Evolutionary conservation across 768 basidiomycete genomes (phyloP).

Genomic region (Dioszegia aurantiaca): DNA sequence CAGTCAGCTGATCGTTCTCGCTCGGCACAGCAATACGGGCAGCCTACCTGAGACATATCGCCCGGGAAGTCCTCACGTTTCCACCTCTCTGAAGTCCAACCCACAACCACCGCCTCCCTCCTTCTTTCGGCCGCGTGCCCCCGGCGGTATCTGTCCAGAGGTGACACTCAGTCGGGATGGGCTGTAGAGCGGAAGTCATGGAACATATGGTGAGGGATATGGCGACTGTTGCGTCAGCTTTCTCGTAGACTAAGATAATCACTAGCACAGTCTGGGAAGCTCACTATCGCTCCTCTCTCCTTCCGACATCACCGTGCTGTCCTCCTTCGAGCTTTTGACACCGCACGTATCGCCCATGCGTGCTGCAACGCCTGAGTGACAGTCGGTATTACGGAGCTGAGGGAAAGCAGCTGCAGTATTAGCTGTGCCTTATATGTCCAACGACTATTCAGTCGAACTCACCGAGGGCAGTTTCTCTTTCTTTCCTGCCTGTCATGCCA

Average conservation of each 20-base stretch:
- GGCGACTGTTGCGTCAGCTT: constrained; percentile 30
- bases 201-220: constrained; percentile 48
- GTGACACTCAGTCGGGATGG: constrained; percentile 39
- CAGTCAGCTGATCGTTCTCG: neutral
- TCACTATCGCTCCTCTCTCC: constrained; percentile 23
- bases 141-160: constrained; percentile 22
- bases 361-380: constrained; percentile 24
- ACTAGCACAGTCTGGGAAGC: too few species aligned
- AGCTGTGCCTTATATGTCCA: neutral
- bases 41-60: constrained; percentile 22
- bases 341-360: constrained; percentile 7
- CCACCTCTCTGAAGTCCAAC: neutral
- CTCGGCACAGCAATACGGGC: neutral
- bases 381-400: constrained; percentile 17
- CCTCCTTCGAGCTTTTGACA: neutral
- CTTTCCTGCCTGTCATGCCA: neutral
- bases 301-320: neutral
- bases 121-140: neutral
- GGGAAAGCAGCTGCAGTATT: constrained; percentile 3
- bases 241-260: neutral
- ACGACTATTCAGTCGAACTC: neutral
- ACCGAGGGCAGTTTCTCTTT: neutral
- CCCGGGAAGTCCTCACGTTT: constrained; percentile 17
- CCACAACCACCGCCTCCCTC: neutral
- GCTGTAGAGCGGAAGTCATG: constrained; percentile 39